phyloP scores from a whole-genome alignment of 805 yeast species.

The Cephaloascus albidus region DNA sequence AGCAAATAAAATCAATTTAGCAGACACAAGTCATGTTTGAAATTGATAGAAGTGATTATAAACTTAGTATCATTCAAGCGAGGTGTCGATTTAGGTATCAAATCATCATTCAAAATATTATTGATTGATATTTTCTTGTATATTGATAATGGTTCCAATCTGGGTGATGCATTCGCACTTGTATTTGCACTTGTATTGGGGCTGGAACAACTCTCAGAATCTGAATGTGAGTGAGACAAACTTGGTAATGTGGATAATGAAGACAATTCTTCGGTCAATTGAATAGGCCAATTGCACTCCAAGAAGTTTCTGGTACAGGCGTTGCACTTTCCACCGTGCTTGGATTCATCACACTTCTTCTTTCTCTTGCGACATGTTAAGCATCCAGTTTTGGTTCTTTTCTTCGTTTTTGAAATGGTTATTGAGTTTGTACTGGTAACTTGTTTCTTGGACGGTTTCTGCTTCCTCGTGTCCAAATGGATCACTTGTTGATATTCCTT shows the following conservation, averaged over 20 bases:
- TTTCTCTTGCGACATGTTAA: slow-evolving; percentile 35
- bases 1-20: too few relatives aligned
- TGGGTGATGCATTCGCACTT: neutral
- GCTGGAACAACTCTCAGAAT: slow-evolving; percentile 1
- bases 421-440: slow-evolving; percentile 10
- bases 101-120: neutral
- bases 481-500: slow-evolving; percentile 25
- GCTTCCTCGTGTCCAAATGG: slow-evolving; percentile 1
- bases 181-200: neutral
- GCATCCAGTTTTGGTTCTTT: slow-evolving; percentile 29
- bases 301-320: slow-evolving; percentile 33
- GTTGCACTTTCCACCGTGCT: slow-evolving; percentile 32
- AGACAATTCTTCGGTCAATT: slow-evolving; percentile 2
- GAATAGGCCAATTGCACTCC: slow-evolving; percentile 32
- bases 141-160: slow-evolving; percentile 1
- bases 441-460: slow-evolving; percentile 8
- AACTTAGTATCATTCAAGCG: slow-evolving; percentile 10
- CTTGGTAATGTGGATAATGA: slow-evolving; percentile 1
- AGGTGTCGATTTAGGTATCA: neutral
- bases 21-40: slow-evolving; percentile 17
- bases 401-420: slow-evolving; percentile 9
- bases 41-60: slow-evolving; percentile 23
- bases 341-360: slow-evolving; percentile 37
- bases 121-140: neutral
- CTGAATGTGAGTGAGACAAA: neutral